A percentile compares a stretch with the other conserved stretches of the same genome.
Evolutionary conservation across 2,329 filamentous ascomycete genomes (phyloP).

Genomic region (Helminthosporium solani): DNA sequence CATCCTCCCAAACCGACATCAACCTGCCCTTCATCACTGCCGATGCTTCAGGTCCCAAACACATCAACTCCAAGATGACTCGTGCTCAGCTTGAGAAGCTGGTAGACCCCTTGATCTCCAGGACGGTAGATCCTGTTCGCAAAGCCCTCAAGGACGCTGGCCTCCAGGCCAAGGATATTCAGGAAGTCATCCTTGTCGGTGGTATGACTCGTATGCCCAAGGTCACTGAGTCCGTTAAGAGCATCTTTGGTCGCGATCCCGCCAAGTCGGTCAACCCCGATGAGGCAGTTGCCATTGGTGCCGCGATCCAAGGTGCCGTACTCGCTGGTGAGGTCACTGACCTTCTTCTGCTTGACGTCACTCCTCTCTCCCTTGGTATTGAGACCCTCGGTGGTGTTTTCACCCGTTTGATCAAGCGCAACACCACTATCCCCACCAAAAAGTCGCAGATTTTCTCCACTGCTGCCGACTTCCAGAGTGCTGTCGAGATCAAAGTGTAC

Average conservation of each 20-base stretch:
- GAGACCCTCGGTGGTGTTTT: constrained; percentile 98
- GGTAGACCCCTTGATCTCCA: constrained; percentile 82
- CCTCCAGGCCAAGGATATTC: constrained; percentile 88
- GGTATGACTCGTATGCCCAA: constrained; percentile 99
- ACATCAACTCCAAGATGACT: constrained; percentile 95
- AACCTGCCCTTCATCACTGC: constrained; percentile 99
- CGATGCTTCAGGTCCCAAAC: constrained; percentile 91
- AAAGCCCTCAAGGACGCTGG: constrained; percentile 96
- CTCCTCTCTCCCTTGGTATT: constrained; percentile 94
- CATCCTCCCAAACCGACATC: constrained; percentile 92
- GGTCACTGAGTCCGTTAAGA: constrained; percentile 93
- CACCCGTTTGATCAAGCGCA: constrained; percentile 96
- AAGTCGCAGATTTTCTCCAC: constrained; percentile 99
- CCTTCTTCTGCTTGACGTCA: constrained; percentile 91
- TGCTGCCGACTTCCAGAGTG: constrained; percentile 95
- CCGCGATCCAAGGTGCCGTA: constrained; percentile 94
- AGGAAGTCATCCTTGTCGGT: constrained; percentile 97
- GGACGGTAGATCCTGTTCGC: constrained; percentile 87
- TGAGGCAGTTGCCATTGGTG: constrained; percentile 96
- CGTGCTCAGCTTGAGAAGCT: constrained; percentile 91
- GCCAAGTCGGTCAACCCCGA: constrained; percentile 99
- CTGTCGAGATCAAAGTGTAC: constrained; percentile 99
- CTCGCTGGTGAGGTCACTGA: constrained; percentile 96
- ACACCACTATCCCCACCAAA: constrained; percentile 99
- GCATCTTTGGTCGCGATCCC: constrained; percentile 92